A percentile compares a stretch with the other conserved stretches of the same genome.
Conservation (phyloP, 441 rosid species). For the Cnidoscolus chayamansa region DNA sequence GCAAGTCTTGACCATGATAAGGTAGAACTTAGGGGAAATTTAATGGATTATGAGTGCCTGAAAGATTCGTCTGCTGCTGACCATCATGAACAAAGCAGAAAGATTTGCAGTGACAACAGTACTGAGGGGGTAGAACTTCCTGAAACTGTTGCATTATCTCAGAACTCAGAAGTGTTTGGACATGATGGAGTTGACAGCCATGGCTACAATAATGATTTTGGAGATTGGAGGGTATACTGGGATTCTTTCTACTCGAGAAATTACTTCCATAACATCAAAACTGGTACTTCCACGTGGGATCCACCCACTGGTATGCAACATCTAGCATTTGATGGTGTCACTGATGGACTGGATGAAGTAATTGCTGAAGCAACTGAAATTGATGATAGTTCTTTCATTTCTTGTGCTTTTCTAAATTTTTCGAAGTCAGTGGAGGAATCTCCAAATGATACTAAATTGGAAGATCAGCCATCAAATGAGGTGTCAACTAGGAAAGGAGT, state of each 20-base stretch:
- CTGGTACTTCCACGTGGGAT: slow-evolving; percentile 66
- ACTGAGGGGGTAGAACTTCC: slow-evolving; percentile 23
- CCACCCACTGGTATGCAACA: slow-evolving; percentile 70
- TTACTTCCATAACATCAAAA: slow-evolving; percentile 58
- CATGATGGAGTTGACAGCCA: slow-evolving; percentile 26
- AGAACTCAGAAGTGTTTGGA: slow-evolving; percentile 26
- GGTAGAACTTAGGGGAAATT: slow-evolving; percentile 26
- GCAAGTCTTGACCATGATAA: slow-evolving; percentile 23
- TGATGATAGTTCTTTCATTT: slow-evolving; percentile 23
- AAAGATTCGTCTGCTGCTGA: slow-evolving; percentile 19
- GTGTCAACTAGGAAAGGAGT: slow-evolving; percentile 13
- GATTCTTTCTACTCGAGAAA: slow-evolving; percentile 64
- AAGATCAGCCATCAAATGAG: slow-evolving; percentile 35
- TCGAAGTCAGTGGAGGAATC: slow-evolving; percentile 23
- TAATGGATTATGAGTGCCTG: slow-evolving; percentile 25
- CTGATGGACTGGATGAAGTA: slow-evolving; percentile 31
- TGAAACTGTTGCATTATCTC: slow-evolving; percentile 29
- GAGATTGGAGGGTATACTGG: slow-evolving; percentile 74
- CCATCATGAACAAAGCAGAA: slow-evolving; percentile 20
- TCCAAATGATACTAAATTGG: slow-evolving; percentile 20
- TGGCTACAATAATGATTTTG: slow-evolving; percentile 27
- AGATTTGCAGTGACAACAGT: slow-evolving; percentile 20
- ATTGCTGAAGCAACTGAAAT: slow-evolving; percentile 33
- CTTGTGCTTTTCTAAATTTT: slow-evolving; percentile 21
- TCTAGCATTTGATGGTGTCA: slow-evolving; percentile 29